These are phyloP conservation scores for Hylodesmum podocarpum DNA, from an alignment of 306 rosid genomes.

Conservation along the genomic window DNA sequence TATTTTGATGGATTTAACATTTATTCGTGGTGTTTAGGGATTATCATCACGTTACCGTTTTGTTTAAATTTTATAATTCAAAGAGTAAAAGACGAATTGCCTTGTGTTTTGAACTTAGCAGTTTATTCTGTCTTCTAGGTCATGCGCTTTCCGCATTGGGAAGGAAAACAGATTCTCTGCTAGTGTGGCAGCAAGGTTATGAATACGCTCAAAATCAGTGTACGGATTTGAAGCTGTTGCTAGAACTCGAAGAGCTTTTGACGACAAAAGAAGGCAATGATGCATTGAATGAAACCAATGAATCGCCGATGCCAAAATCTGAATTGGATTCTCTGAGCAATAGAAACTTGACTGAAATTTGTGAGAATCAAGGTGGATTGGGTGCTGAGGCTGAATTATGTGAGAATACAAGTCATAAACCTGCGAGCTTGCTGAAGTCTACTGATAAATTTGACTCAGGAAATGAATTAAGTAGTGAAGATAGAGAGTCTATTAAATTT, in stretches of 20 bases:
- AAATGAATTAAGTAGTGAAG: constrained; percentile 48
- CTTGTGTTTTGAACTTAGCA: constrained; percentile 18
- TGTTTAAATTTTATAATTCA: background rate
- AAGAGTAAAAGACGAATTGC: background rate
- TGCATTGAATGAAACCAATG: constrained; percentile 31
- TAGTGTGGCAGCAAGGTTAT: constrained; percentile 87
- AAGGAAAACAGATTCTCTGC: constrained; percentile 73
- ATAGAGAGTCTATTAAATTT: constrained; percentile 39
- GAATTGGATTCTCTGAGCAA: constrained; percentile 38
- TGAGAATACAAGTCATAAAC: constrained; percentile 42
- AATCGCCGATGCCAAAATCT: constrained; percentile 29
- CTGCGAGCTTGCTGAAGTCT: constrained; percentile 47
- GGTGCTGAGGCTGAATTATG: constrained; percentile 39
- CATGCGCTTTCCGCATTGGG: constrained; percentile 73
- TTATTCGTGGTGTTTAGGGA: background rate
- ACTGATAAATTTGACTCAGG: constrained; percentile 40
- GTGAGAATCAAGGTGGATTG: constrained; percentile 36
- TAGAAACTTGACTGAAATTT: constrained; percentile 34
- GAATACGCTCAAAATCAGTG: constrained; percentile 66
- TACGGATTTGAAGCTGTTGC: constrained; percentile 80
- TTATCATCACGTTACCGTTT: background rate
- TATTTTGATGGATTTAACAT: constrained; percentile 1
- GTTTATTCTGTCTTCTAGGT: constrained; percentile 49
- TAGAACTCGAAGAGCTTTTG: constrained; percentile 85
- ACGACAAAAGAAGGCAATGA: constrained; percentile 46